phyloP scores from a whole-genome alignment of 306 rosid genomes.

The Fagus crenata region DNA sequence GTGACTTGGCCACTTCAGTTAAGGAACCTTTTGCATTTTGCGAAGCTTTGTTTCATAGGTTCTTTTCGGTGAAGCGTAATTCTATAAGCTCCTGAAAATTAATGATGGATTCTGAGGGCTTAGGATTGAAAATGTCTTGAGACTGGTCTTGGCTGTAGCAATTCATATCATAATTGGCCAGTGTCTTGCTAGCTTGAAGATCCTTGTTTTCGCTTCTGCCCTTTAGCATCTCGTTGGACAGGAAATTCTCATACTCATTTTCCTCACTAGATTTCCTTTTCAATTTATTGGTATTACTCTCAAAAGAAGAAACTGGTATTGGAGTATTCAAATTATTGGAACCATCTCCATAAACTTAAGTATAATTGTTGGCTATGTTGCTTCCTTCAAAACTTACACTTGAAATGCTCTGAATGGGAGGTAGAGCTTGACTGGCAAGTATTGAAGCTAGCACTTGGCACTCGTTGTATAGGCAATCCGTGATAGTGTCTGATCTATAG shows the following conservation, averaged over 20 bases:
- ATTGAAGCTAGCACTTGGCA: conserved; percentile 53
- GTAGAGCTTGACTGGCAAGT: conserved; percentile 53
- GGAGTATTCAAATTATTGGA: conserved; percentile 38
- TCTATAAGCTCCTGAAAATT: conserved; percentile 42
- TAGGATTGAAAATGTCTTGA: conserved; percentile 33
- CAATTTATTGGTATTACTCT: conserved; percentile 31
- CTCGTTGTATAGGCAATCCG: conserved; percentile 49
- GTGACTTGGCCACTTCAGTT: neutral
- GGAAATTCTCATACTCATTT: conserved; percentile 34
- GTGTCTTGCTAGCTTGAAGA: conserved; percentile 26
- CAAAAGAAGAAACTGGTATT: conserved; percentile 37
- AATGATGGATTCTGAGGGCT: conserved; percentile 29
- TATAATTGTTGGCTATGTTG: conserved; percentile 25
- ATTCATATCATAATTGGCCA: conserved; percentile 25
- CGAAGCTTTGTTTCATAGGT: conserved; percentile 16
- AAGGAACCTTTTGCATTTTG: neutral
- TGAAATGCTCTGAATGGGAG: conserved; percentile 41
- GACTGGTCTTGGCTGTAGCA: conserved; percentile 36
- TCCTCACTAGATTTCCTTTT: conserved; percentile 42
- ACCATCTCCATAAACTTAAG: conserved; percentile 29
- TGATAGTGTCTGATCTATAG: conserved; percentile 31
- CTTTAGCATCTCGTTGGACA: conserved; percentile 33
- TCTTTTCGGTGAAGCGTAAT: conserved; percentile 37
- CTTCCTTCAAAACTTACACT: conserved; percentile 26
- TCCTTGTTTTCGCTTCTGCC: conserved; percentile 24